Conservation (phyloP, 176 grass and related monocot species). For the Oryza meridionalis region DNA sequence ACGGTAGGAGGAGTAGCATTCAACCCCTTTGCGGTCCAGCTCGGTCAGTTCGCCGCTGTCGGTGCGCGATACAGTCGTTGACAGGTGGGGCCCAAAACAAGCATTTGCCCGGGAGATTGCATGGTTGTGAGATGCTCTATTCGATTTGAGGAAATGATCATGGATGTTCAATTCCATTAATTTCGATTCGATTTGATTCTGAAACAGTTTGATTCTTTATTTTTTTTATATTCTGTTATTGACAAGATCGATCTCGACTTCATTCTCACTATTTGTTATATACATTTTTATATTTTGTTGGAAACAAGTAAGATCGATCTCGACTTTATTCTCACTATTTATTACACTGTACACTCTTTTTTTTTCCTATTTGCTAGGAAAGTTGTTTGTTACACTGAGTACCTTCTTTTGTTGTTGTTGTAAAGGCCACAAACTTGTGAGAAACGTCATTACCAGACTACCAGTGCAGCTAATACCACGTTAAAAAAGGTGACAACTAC, state of each 20-base stretch:
- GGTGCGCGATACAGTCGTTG: not conserved
- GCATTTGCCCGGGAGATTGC: too few relatives aligned
- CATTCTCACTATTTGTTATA: not conserved
- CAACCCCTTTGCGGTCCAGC: slow-evolving; percentile 25
- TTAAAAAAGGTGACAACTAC: slow-evolving; percentile 31
- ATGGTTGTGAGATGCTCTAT: too few relatives aligned
- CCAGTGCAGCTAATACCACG: not conserved
- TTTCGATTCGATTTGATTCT: not conserved
- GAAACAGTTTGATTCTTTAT: too few relatives aligned
- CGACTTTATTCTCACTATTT: not conserved
- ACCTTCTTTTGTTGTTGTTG: too few relatives aligned
- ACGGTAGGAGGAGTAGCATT: not conserved
- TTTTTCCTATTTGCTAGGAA: not conserved
- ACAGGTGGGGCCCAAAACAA: not conserved
- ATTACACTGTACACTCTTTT: not conserved
- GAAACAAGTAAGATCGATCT: too few relatives aligned
- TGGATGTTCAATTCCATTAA: not conserved
- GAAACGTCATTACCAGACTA: slow-evolving; percentile 11
- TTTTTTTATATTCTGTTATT: too few relatives aligned
- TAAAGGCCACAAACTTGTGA: slow-evolving; percentile 1
- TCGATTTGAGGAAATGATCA: too few relatives aligned
- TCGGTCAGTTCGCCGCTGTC: not conserved
- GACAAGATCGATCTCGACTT: not conserved
- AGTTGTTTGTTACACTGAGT: too few relatives aligned
- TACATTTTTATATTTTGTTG: too few relatives aligned